Conservation (phyloP, 495 filamentous ascomycete species). For the Xylaria telfairii region DNA sequence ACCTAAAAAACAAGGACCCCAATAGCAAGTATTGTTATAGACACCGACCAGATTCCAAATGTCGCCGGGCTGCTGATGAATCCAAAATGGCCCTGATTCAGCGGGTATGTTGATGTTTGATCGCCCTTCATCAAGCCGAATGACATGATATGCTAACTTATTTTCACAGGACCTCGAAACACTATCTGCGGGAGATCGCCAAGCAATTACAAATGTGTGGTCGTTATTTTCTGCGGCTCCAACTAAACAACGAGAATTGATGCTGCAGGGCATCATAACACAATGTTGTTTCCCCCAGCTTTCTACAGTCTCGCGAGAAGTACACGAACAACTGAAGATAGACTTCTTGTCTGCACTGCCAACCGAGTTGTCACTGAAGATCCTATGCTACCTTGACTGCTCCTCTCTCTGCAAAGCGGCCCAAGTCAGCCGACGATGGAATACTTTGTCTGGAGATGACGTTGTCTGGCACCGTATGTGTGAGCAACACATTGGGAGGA, state of each 20-base stretch:
- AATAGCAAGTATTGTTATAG: constrained; percentile 97
- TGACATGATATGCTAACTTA: constrained; percentile 16
- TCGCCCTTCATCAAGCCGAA: background rate
- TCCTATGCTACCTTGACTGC: constrained; percentile 91
- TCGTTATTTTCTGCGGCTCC: constrained; percentile 96
- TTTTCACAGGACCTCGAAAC: constrained; percentile 74
- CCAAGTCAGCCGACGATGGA: constrained; percentile 91
- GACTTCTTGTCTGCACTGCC: constrained; percentile 91
- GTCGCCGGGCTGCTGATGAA: constrained; percentile 88
- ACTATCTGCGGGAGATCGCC: constrained; percentile 81
- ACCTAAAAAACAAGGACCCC: constrained; percentile 53
- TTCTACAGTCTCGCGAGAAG: constrained; percentile 83
- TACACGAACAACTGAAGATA: constrained; percentile 90
- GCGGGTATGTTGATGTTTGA: constrained; percentile 59
- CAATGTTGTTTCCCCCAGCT: constrained; percentile 98
- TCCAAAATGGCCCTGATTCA: constrained; percentile 95
- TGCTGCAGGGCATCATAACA: constrained; percentile 92
- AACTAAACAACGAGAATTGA: constrained; percentile 88
- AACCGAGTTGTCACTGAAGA: constrained; percentile 88
- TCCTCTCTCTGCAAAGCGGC: constrained; percentile 96
- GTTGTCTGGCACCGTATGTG: constrained; percentile 99
- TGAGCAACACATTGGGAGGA: constrained; percentile 90
- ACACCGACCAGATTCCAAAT: constrained; percentile 93
- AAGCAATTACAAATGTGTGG: constrained; percentile 96
- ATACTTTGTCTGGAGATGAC: constrained; percentile 88